phyloP scores from a whole-genome alignment of 305 asterid species.

The Rubia tinctorum region DNA sequence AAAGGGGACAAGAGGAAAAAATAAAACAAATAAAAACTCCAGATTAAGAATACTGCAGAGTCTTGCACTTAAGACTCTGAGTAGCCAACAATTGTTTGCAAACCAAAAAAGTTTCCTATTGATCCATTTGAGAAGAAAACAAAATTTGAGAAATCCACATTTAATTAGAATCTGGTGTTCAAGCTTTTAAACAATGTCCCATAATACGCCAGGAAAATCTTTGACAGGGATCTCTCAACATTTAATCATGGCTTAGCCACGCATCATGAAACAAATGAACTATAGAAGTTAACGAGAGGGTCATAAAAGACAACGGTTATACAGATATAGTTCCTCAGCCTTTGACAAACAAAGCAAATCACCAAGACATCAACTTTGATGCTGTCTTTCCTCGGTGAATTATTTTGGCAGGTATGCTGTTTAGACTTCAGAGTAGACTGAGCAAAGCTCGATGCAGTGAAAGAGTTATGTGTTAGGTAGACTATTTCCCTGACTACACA shows the following conservation, averaged over 20 bases:
- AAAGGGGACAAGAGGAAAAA: background rate
- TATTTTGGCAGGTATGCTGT: background rate
- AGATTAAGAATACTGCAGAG: background rate
- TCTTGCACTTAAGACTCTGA: background rate
- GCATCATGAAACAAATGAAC: background rate
- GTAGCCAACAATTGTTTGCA: background rate
- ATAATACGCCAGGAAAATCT: background rate
- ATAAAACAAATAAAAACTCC: background rate
- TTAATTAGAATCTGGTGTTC: background rate
- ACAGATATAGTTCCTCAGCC: background rate
- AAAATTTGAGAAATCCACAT: conserved; percentile 2
- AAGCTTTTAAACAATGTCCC: background rate
- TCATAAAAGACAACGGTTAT: background rate
- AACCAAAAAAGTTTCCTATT: background rate
- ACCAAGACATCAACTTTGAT: conserved; percentile 9
- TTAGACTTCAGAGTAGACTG: background rate
- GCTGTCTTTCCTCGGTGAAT: conserved; percentile 10
- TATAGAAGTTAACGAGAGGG: background rate
- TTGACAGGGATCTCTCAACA: background rate
- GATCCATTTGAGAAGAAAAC: background rate
- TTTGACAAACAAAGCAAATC: background rate
- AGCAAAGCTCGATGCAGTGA: background rate
- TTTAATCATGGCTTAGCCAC: background rate
- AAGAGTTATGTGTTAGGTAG: background rate
- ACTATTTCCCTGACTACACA: background rate